Evolutionary conservation across 2,329 filamentous ascomycete species (phyloP), one percentile per base, ranked within the genome.

Genomic region (Monascus ruber): DNA sequence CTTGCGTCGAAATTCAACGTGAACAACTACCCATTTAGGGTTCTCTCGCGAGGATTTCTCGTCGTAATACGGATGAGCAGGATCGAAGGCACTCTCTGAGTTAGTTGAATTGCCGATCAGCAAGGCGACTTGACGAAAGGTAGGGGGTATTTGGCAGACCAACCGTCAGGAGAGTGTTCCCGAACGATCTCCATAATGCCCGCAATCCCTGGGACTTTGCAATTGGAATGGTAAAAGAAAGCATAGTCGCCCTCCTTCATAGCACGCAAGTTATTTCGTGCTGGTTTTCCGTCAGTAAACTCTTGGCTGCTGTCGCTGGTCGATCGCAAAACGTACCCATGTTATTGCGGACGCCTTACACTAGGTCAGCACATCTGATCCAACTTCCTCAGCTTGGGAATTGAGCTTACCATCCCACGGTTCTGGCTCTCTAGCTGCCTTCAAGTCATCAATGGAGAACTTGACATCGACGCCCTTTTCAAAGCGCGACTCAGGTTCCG

Each of bases 171-270:
- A 2, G 81, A 81, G 48, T 85, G 83, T 56, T 94, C 88, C 47
- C 77, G 73, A 10, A 93, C 87, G 46, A 98, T 83, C 53, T 91
- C 83, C 83, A 94, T 88, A 11, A 81, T 76, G 1, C 88, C 88
- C 1, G 81, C 86, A 35, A 96, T 86, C 2, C 85, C 89, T 0
- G 88, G 87, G 24, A 81, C 76, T 58, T 93, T 94, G 64, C 85
- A 91, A 53, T 91, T 94, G 35, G 85, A 94, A 63, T 95, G 89
- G 58, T 96, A 96, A 67, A 98, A 96, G 66, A 98, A 96, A 25
- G 87, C 88, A 27, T 88, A 71, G 56, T 98, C 91, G 37, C 88
- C 88, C 40, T 80, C 79, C 52, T 85, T 87, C 91, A 98, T 98
- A 6, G 79, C 76, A 26, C 85, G 77, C 65, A 98, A 80, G 58